Evolutionary conservation across 305 asterid species (phyloP), one percentile per base, ranked within the genome.

Genomic region (Fraxinus nigra): DNA sequence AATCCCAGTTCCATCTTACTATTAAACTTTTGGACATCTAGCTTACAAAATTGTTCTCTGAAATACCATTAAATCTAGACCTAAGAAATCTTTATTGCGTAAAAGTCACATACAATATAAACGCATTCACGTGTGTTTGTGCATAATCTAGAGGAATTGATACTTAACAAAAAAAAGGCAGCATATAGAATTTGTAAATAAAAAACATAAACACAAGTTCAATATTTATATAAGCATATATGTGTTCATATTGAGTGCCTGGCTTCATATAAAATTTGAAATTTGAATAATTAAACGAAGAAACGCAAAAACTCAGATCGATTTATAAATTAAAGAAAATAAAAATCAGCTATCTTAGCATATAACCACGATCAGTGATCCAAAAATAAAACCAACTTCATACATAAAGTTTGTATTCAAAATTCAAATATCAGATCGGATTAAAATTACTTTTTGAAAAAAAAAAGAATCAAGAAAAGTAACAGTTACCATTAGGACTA

Each of bases 401-500:
- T 75, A 37, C n/a, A 79, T 7, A 61, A 61, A 9, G 73, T 61
- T 37, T 35, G 4, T 13, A 5, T 56, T 14, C 56, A 76, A 78
- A 81, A 43, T 79, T 78, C 61, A 40, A 48, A 34, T 73, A 73
- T 37, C 81, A 40, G 79, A 78, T 70, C 22, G 28, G 7, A 70
- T n/a, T 65, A 28, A 18, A 56, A 61, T 34, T 16, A 34, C 11
- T 51, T 11, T 28, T 20, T 24, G 0, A 10, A 43, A 78, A 33
- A 9, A 13, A 30, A 40, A 61, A 43, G 13, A 40, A 40, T 40
- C 51, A 40, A 43, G 54, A 43, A 34, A 67, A 80, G 56, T 14
- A 87, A 63, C 14, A 34, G 33, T 70, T 89, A 93, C 95, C 93
- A 81, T 83, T 72, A 35, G 84, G 77, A 5, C 72, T 83, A 75